Conservation (phyloP, 306 rosid species). For the Inga oerstediana region DNA sequence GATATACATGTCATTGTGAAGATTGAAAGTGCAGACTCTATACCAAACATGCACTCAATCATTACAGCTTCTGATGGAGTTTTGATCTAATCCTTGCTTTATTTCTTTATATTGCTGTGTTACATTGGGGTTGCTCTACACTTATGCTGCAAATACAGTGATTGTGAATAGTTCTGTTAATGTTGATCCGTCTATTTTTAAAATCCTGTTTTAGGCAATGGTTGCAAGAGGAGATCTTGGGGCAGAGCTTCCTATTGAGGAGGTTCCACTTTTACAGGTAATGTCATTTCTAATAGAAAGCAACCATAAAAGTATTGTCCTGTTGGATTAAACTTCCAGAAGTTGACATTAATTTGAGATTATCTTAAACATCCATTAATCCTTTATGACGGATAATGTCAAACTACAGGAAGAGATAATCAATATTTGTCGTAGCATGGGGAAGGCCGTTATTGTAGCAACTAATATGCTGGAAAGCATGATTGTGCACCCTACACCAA, state of each 20-base stretch:
- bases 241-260: conserved; percentile 62
- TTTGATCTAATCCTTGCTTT: not conserved
- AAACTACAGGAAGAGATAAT: conserved; percentile 87
- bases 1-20: conserved; percentile 96
- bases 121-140: conserved; percentile 8
- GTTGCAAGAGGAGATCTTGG: conserved; percentile 70
- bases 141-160: conserved; percentile 12
- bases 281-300: conserved; percentile 2
- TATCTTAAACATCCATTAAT: conserved; percentile 35
- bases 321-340: not conserved
- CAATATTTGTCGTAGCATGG: conserved; percentile 93
- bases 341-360: conserved; percentile 18
- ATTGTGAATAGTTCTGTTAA: conserved; percentile 18
- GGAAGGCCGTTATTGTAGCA: conserved; percentile 97
- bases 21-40: conserved; percentile 97
- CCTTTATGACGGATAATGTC: conserved; percentile 50
- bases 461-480: conserved; percentile 99
- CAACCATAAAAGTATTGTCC: conserved; percentile 6
- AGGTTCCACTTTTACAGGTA: conserved; percentile 63
- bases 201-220: conserved; percentile 47
- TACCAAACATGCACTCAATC: conserved; percentile 89
- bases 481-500: conserved; percentile 98
- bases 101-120: conserved; percentile 17
- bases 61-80: conserved; percentile 72
- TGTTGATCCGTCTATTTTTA: conserved; percentile 14